Percentiles rank a stretch among this genome's conserved stretches.
phyloP scores from a whole-genome alignment of 805 yeast genomes.

The Metschnikowia cubensis region DNA sequence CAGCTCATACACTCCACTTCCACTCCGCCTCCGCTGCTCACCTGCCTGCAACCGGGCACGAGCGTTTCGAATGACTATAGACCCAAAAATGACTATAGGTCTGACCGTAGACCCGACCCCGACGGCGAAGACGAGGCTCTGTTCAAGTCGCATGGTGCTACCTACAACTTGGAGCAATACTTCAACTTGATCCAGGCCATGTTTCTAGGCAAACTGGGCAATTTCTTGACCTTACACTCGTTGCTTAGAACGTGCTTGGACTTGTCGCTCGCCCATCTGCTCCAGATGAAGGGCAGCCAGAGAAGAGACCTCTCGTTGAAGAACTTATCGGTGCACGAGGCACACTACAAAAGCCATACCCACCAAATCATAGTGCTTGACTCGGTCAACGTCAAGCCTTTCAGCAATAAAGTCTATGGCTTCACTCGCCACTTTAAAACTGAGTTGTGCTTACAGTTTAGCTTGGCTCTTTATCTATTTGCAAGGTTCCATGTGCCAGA shows the following conservation, averaged over 20 bases:
- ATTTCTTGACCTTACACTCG: conserved; percentile 18
- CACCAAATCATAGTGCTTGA: not conserved
- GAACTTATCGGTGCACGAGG: conserved; percentile 13
- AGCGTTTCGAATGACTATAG: too few relatives aligned
- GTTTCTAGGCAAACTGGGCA: not conserved
- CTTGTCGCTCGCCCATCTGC: conserved; percentile 21
- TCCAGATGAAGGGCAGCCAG: conserved; percentile 20
- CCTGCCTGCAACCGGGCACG: too few relatives aligned
- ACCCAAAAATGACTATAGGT: too few relatives aligned
- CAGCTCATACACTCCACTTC: conserved; percentile 1
- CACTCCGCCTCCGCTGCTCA: too few relatives aligned
- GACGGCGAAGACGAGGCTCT: not conserved
- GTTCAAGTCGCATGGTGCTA: not conserved
- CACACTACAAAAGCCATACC: not conserved
- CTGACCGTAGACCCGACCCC: not conserved
- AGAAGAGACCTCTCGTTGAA: conserved; percentile 23
- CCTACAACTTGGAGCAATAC: not conserved
- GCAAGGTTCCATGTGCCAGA: conserved; percentile 28
- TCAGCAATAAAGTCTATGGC: not conserved
- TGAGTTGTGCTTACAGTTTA: conserved; percentile 27
- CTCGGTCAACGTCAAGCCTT: not conserved
- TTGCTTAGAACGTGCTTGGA: conserved; percentile 25
- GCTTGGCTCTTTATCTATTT: conserved; percentile 27
- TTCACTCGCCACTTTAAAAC: conserved; percentile 6
- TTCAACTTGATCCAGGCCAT: not conserved